Conservation (phyloP, 108 stramenopile species). For the Pseudonitzschia delicatissima region DNA sequence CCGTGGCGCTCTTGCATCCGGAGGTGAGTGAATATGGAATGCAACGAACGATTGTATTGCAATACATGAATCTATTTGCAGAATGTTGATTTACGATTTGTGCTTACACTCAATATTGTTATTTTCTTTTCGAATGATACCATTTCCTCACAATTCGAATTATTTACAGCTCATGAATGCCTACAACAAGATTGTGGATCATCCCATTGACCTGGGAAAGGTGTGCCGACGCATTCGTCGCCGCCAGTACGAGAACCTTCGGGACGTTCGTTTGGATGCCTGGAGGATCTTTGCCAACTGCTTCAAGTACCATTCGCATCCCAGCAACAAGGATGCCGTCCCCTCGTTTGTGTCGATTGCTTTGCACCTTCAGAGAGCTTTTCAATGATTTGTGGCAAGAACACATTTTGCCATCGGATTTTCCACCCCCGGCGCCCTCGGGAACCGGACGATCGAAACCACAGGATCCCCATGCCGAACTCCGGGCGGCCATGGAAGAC, state of each 20-base stretch:
- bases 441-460: conserved; percentile 2
- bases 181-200: conserved; percentile 81
- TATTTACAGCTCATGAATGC: conserved; percentile 48
- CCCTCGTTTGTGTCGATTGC: conserved; percentile 84
- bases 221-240: conserved; percentile 79
- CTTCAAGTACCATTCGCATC: conserved; percentile 82
- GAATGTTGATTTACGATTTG: not conserved
- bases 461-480: conserved; percentile 2
- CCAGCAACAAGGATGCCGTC: conserved; percentile 73
- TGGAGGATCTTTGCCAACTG: conserved; percentile 91
- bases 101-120: not conserved
- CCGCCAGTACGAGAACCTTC: conserved; percentile 61
- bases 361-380: conserved; percentile 76
- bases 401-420: conserved; percentile 76
- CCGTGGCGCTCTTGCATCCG: conserved; percentile 80
- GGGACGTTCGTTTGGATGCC: conserved; percentile 75
- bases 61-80: not conserved
- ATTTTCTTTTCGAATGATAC: not conserved
- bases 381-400: conserved; percentile 87
- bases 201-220: conserved; percentile 78
- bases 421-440: conserved; percentile 34
- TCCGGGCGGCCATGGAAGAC: conserved; percentile 47
- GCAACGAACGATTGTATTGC: too few relatives aligned
- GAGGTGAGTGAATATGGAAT: conserved; percentile 54
- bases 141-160: too few relatives aligned